Conservation (phyloP, 306 rosid species). For the Prunus mongolica region DNA sequence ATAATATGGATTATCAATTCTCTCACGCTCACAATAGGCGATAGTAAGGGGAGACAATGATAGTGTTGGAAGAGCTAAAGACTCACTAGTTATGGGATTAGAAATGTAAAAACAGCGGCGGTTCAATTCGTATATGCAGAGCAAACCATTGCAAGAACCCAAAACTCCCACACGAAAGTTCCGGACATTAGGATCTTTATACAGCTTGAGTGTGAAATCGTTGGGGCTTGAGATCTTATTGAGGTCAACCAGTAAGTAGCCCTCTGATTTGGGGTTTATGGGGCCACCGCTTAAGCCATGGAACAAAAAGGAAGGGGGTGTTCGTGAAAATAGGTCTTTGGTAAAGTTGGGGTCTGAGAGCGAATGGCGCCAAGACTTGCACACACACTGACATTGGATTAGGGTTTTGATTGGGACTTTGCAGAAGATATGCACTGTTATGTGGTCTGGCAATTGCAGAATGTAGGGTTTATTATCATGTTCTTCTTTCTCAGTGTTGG, state of each 20-base stretch:
- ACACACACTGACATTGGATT: constrained; percentile 8
- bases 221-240: background rate
- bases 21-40: background rate
- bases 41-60: background rate
- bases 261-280: background rate
- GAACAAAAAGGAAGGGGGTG: background rate
- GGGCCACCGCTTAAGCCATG: background rate
- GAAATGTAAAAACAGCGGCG: background rate
- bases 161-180: background rate
- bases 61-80: background rate
- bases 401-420: background rate
- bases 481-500: background rate
- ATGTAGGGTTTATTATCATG: background rate
- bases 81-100: background rate
- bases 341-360: background rate
- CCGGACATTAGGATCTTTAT: background rate
- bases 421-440: constrained; percentile 1
- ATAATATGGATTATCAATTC: background rate
- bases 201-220: background rate
- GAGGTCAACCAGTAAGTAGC: background rate
- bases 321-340: background rate
- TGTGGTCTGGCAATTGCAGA: constrained; percentile 4
- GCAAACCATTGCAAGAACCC: background rate
- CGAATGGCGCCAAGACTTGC: background rate
- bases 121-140: background rate